phyloP scores from a whole-genome alignment of 768 basidiomycete genomes.

The Auricularia sp. region DNA sequence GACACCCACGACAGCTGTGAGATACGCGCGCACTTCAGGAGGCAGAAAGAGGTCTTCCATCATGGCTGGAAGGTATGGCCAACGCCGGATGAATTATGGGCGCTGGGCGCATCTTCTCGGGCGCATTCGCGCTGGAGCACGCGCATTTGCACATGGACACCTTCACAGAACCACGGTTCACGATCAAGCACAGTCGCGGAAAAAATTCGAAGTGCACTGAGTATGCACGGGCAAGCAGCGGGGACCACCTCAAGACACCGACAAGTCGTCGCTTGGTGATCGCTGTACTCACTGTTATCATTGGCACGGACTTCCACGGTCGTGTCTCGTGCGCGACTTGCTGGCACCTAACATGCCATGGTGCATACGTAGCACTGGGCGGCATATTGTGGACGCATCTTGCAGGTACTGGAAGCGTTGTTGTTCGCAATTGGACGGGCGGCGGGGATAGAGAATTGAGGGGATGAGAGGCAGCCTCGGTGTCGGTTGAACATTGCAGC shows the following conservation, averaged over 20 bases:
- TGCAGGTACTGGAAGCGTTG: constrained; percentile 31
- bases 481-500: too few relatives aligned
- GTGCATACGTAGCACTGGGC: constrained; percentile 20
- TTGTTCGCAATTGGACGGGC: constrained; percentile 17
- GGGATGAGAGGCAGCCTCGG: not conserved
- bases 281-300: too few relatives aligned
- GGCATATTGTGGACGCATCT: not conserved
- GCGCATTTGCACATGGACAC: too few relatives aligned
- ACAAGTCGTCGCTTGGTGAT: too few relatives aligned
- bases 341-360: constrained; percentile 26
- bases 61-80: not conserved
- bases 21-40: not conserved
- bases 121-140: not conserved
- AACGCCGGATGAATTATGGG: not conserved
- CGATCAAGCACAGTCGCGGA: too few relatives aligned
- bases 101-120: not conserved
- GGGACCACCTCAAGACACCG: too few relatives aligned
- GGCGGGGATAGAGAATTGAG: not conserved
- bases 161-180: too few relatives aligned
- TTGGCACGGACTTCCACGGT: constrained; percentile 3
- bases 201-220: too few relatives aligned
- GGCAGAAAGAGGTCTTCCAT: not conserved
- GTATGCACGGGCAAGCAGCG: too few relatives aligned
- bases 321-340: constrained; percentile 29
- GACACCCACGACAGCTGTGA: not conserved